phyloP scores from a whole-genome alignment of 345 rosid species.

The Eucalyptus brandiana region DNA sequence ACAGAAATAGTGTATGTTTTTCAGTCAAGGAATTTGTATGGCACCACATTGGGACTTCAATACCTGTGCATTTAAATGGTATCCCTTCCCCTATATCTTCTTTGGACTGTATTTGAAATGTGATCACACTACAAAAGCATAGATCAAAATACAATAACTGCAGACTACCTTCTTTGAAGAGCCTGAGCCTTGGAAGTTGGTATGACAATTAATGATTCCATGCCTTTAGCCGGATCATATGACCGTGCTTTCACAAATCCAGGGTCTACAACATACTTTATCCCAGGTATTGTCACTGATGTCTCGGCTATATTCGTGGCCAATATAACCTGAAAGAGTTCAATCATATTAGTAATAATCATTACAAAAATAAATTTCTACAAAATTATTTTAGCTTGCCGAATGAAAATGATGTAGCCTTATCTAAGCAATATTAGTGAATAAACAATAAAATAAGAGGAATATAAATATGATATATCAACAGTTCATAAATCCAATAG shows the following conservation, averaged over 20 bases:
- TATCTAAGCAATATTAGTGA: not conserved
- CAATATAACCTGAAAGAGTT: constrained; percentile 49
- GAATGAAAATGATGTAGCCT: not conserved
- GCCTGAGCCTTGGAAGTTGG: constrained; percentile 91
- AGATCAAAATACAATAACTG: not conserved
- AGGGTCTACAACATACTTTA: constrained; percentile 88
- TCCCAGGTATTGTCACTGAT: constrained; percentile 89
- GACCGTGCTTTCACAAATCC: constrained; percentile 83
- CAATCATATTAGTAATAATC: not conserved
- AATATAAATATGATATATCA: not conserved
- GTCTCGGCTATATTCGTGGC: constrained; percentile 98
- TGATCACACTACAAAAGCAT: not conserved
- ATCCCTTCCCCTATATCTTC: not conserved
- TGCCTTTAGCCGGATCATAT: constrained; percentile 75
- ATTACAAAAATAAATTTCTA: not conserved
- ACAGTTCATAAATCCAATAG: not conserved
- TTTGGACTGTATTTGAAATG: not conserved
- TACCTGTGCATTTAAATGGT: not conserved
- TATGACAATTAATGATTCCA: constrained; percentile 68
- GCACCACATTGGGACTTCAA: not conserved
- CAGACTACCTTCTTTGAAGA: constrained; percentile 71
- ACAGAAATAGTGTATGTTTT: not conserved
- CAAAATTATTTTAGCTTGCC: not conserved
- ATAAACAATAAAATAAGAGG: not conserved
- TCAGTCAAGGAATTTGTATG: not conserved